These are phyloP conservation scores for Porcisia hertigi DNA, from an alignment of 208 protist species.

Conservation along the genomic window DNA sequence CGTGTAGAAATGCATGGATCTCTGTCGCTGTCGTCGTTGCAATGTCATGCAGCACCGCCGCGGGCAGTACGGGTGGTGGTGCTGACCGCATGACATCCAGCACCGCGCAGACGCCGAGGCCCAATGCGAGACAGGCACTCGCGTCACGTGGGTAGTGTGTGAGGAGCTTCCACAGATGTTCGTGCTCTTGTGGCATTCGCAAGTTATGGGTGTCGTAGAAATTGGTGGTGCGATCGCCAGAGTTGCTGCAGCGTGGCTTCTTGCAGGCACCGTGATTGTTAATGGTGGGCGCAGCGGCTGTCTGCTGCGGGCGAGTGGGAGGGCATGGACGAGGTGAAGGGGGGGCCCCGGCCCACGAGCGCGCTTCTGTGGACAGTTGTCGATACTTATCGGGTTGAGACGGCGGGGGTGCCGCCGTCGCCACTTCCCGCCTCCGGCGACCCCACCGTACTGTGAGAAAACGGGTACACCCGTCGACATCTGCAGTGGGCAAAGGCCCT, in stretches of 20 bases:
- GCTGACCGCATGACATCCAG: slow-evolving; percentile 14
- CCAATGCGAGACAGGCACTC: slow-evolving; percentile 23
- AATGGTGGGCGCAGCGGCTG: background rate
- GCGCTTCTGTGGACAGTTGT: background rate
- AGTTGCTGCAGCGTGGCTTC: background rate
- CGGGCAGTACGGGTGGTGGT: slow-evolving; percentile 19
- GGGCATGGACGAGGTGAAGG: background rate
- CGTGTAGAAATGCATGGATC: background rate
- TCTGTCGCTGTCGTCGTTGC: slow-evolving; percentile 13
- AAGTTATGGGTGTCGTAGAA: background rate
- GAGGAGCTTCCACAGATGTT: slow-evolving; percentile 18
- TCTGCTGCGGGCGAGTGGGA: background rate
- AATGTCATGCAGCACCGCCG: slow-evolving; percentile 5
- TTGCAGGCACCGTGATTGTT: background rate
- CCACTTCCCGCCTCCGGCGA: background rate
- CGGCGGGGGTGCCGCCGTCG: background rate
- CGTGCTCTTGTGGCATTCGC: background rate
- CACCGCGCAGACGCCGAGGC: slow-evolving; percentile 7
- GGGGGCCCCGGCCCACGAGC: background rate
- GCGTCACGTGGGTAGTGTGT: slow-evolving; percentile 24
- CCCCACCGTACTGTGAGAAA: slow-evolving; percentile 16
- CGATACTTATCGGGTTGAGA: background rate
- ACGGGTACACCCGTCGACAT: background rate
- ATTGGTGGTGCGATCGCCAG: background rate
- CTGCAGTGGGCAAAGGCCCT: background rate